Conservation (phyloP, 495 filamentous ascomycete genomes). For the Polyplosphaeria fusca region DNA sequence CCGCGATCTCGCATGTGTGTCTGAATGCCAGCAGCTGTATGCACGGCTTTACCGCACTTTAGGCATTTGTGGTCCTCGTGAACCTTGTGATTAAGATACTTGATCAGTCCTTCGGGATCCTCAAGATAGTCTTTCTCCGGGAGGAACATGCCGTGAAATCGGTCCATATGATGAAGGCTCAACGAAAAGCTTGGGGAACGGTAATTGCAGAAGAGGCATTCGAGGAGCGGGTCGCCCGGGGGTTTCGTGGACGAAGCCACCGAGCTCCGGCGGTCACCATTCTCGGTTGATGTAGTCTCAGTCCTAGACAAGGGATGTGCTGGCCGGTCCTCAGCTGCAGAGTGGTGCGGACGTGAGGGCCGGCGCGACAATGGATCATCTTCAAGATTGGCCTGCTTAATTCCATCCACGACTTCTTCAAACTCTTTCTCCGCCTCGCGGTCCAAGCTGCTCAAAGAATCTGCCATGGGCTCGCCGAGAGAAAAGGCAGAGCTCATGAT, state of each 20-base stretch:
- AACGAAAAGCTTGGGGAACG: conserved; percentile 66
- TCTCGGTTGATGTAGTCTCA: conserved; percentile 2
- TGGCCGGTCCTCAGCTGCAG: conserved; percentile 46
- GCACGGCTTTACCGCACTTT: conserved; percentile 75
- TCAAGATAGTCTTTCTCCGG: conserved; percentile 80
- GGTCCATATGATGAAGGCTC: conserved; percentile 84
- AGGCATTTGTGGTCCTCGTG: conserved; percentile 74
- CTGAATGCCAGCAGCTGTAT: conserved; percentile 69
- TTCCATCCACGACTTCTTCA: conserved; percentile 69
- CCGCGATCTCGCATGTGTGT: conserved; percentile 96
- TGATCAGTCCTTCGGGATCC: conserved; percentile 74
- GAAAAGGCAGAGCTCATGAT: conserved; percentile 90
- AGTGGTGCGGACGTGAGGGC: conserved; percentile 56
- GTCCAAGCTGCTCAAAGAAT: conserved; percentile 49
- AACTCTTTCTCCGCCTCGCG: conserved; percentile 70
- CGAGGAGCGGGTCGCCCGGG: conserved; percentile 48
- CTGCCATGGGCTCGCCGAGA: conserved; percentile 71
- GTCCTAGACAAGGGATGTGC: conserved; percentile 41
- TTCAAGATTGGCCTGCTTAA: conserved; percentile 68
- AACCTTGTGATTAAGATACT: conserved; percentile 73
- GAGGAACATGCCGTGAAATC: conserved; percentile 92
- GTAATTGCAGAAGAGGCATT: conserved; percentile 89
- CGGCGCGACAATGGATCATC: conserved; percentile 48
- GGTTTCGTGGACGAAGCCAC: conserved; percentile 13
- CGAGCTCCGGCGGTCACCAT: conserved; percentile 13